phyloP scores from a whole-genome alignment of 225 moss, liverwort and hornwort species.

The Thuidium tamariscinum region DNA sequence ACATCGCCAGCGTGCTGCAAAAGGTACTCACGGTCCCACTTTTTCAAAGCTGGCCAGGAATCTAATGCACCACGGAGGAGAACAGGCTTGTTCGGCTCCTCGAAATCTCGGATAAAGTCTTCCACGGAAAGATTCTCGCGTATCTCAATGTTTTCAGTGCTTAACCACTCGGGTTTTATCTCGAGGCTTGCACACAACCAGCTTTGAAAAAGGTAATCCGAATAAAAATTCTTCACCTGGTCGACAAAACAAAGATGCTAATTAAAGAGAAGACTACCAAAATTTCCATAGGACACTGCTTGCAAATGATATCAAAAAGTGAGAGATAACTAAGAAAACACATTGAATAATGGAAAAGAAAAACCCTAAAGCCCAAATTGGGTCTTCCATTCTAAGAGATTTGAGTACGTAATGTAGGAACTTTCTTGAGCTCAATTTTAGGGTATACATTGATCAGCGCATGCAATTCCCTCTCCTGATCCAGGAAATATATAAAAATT shows the following conservation, averaged over 20 bases:
- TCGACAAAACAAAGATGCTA: background rate
- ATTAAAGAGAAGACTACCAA: background rate
- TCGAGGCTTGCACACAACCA: conserved; percentile 94
- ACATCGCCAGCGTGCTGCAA: conserved; percentile 49
- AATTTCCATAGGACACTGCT: background rate
- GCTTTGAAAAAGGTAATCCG: conserved; percentile 88
- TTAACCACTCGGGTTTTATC: conserved; percentile 75
- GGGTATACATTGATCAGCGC: background rate
- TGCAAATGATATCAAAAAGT: background rate
- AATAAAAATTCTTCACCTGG: conserved; percentile 80
- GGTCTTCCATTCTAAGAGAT: too few species aligned
- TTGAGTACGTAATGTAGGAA: background rate
- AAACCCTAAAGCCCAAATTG: background rate
- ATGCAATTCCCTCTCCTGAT: background rate
- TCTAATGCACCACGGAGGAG: conserved; percentile 47
- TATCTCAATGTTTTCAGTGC: conserved; percentile 57
- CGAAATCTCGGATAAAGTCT: conserved; percentile 67
- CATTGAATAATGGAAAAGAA: background rate
- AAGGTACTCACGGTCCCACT: conserved; percentile 74
- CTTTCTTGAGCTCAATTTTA: background rate
- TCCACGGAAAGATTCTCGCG: conserved; percentile 44
- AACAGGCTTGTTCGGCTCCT: conserved; percentile 86
- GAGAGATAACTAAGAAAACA: background rate
- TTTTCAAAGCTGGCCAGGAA: conserved; percentile 63
- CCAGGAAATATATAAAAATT: background rate